A percentile compares a stretch with the other conserved stretches of the same genome.
Conservation (phyloP, 257 asterid genomes). For the Phtheirospermum japonicum region DNA sequence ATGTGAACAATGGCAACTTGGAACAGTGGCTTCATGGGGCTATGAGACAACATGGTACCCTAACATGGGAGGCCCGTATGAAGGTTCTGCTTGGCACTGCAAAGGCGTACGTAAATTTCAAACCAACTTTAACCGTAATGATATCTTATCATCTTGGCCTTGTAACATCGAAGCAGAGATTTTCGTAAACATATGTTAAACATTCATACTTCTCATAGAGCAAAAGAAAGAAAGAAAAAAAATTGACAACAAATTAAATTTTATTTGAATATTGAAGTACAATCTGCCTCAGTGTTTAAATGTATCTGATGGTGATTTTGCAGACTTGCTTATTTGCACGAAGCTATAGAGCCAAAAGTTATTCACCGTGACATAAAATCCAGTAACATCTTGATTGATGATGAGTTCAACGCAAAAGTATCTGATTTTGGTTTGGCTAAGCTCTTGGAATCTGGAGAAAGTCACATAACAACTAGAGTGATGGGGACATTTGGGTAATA, state of each 20-base stretch:
- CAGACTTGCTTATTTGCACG: slow-evolving; percentile 95
- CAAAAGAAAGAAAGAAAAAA: neutral
- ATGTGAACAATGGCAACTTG: slow-evolving; percentile 74
- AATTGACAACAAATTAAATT: neutral
- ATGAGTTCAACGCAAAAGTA: slow-evolving; percentile 82
- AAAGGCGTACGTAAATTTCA: slow-evolving; percentile 59
- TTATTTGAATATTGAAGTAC: neutral
- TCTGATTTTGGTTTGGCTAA: slow-evolving; percentile 99
- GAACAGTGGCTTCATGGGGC: slow-evolving; percentile 94
- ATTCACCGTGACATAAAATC: slow-evolving; percentile 96
- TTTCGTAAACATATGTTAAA: neutral
- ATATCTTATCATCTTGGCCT: neutral
- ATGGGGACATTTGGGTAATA: slow-evolving; percentile 97
- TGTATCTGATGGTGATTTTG: slow-evolving; percentile 20
- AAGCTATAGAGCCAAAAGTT: slow-evolving; percentile 94
- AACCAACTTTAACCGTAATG: neutral
- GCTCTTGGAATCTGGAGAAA: slow-evolving; percentile 88
- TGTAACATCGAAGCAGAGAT: neutral
- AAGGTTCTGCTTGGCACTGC: slow-evolving; percentile 86
- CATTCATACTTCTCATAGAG: neutral
- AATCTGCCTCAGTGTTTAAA: neutral
- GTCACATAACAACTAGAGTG: slow-evolving; percentile 92
- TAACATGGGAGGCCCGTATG: slow-evolving; percentile 79
- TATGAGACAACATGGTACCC: slow-evolving; percentile 62
- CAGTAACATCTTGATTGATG: slow-evolving; percentile 85